Base-by-base conservation (phyloP, 2,329 filamentous ascomycete species). In the Colletotrichum graminicola region DNA sequence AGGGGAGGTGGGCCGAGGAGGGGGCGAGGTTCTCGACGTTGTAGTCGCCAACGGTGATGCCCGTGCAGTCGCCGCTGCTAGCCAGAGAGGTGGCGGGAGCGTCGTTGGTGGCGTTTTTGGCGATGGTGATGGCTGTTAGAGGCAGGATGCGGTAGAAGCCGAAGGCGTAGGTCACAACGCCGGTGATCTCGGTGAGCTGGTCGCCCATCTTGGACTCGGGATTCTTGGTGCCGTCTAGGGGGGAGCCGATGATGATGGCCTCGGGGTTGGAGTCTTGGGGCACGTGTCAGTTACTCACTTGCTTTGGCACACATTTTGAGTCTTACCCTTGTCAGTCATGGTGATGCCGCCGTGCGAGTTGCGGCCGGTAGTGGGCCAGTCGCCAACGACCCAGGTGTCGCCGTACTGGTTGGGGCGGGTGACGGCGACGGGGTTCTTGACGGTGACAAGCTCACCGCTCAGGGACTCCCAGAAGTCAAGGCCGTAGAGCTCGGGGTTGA, bases 401-500 rank as follows among this genome's bases (percentile, higher is more conserved):
- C 91, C 90, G 76, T 86, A 93, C 65, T 79, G 82, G 77, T 90
- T 93, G 2, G 91, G 89, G 66, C 87, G 88, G 62, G 85, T 84
- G 56, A 93, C 79, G 54, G 88, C 89, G 16, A 82, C 85, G 1
- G 89, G 87, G 56, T 81, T 84, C 74, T 84, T 84, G 57, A 93
- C 81, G 0, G 88, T 92, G 18, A 94, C 91, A 10, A 93, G 83
- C 79, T 93, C 90, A 36, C 91, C 92, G 65, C 83, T 84, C 69
- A 93, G 80, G 73, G 87, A 90, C 84, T 93, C 90, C 92, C 91
- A 93, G 77, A 93, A 94, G 78, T 93, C 92, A 39, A 93, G 82
- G 2, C 91, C 92, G 76, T 90, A 93, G 52, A 82, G 80, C 29
- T 82, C 80, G 2, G 91, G 91, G 72, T 91, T 79, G 49, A 93